Conservation (phyloP, 2,329 filamentous ascomycete species). For the Apiospora arundinis region DNA sequence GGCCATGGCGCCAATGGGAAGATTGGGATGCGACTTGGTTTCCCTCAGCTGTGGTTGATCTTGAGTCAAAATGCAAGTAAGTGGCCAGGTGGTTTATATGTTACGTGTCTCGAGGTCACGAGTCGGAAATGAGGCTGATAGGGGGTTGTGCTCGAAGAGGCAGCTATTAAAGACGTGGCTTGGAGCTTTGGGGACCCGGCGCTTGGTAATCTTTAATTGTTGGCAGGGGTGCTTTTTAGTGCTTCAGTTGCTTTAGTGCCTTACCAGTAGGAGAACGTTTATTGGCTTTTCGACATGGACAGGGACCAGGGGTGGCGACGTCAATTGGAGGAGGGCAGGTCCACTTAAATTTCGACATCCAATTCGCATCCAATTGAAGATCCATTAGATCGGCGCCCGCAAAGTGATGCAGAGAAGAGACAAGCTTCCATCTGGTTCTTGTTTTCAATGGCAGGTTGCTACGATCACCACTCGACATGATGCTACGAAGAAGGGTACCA, state of each 20-base stretch:
- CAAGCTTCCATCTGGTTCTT: not conserved
- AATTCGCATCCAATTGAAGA: not conserved
- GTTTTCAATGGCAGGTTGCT: conserved; percentile 1
- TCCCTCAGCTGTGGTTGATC: not conserved
- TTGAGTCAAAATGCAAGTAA: not conserved
- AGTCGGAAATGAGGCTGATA: conserved; percentile 1
- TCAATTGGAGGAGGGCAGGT: not conserved
- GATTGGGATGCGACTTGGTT: not conserved
- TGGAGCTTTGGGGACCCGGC: not conserved
- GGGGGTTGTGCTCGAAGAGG: not conserved
- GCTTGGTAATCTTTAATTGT: not conserved
- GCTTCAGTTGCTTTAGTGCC: not conserved
- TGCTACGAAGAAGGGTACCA: conserved; percentile 39
- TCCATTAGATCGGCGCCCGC: not conserved
- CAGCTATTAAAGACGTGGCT: conserved; percentile 6
- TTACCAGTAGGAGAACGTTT: not conserved
- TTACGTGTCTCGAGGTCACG: not conserved
- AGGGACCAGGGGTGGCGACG: conserved; percentile 12
- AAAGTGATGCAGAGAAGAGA: not conserved
- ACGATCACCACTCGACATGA: conserved; percentile 28
- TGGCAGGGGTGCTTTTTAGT: not conserved
- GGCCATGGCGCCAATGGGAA: conserved; percentile 30
- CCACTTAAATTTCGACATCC: conserved; percentile 11
- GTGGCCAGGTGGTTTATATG: not conserved
- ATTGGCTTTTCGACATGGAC: not conserved